phyloP scores from a whole-genome alignment of 257 asterid genomes.

The Salvia splendens region DNA sequence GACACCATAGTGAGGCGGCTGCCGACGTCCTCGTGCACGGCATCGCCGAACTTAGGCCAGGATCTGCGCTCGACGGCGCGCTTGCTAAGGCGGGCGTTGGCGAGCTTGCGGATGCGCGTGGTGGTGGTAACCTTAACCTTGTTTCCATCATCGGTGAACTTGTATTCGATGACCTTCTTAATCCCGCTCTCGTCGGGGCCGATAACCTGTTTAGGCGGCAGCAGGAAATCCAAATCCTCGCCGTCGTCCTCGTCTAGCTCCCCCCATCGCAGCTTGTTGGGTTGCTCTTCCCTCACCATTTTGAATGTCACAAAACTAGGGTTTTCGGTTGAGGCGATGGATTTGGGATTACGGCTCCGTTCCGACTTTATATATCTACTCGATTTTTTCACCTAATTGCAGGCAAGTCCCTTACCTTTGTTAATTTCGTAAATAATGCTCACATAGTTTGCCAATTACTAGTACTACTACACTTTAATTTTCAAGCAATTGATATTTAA shows the following conservation, averaged over 20 bases:
- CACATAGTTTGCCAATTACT: too few species aligned
- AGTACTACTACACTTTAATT: too few species aligned
- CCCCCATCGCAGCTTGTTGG: conserved; percentile 75
- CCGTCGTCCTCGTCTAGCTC: conserved; percentile 87
- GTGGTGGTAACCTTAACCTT: conserved; percentile 83
- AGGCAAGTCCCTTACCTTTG: too few species aligned
- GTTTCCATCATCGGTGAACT: conserved; percentile 67
- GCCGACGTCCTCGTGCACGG: conserved; percentile 81
- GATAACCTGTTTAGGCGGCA: conserved; percentile 72
- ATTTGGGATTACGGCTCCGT: too few species aligned
- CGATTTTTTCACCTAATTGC: too few species aligned
- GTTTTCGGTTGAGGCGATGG: background rate
- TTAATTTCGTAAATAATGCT: too few species aligned
- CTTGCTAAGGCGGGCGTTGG: conserved; percentile 80
- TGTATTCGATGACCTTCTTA: conserved; percentile 72
- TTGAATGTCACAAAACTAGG: conserved; percentile 12
- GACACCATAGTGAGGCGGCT: conserved; percentile 85
- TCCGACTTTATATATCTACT: too few species aligned
- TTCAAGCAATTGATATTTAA: too few species aligned
- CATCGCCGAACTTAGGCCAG: conserved; percentile 90
- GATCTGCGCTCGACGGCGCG: conserved; percentile 86
- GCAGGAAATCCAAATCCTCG: conserved; percentile 66
- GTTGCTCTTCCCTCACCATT: conserved; percentile 45
- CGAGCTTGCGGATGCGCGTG: conserved; percentile 79
- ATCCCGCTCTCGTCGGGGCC: conserved; percentile 78